A percentile compares a stretch with the other conserved stretches of the same genome.
phyloP scores from a whole-genome alignment of 805 yeast species.

The Wickerhamomyces sydowiorum region DNA sequence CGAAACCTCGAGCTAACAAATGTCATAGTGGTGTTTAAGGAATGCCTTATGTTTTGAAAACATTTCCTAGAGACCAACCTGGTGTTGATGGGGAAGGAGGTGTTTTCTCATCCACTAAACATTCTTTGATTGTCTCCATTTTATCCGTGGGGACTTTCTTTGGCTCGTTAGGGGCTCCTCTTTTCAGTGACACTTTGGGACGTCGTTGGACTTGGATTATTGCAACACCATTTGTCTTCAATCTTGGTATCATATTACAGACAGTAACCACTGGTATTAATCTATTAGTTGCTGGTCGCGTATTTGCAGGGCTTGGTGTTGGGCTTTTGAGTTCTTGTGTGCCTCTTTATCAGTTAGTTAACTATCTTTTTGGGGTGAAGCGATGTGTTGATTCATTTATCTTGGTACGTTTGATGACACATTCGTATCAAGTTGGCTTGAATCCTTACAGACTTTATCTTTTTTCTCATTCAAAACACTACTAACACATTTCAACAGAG shows the following conservation, averaged over 20 bases:
- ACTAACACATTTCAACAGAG: no score
- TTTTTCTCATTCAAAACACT: no score
- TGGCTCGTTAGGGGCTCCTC: constrained; percentile 62
- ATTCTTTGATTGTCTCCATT: constrained; percentile 65
- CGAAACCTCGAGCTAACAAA: no score
- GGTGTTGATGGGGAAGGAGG: constrained; percentile 29
- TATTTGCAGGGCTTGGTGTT: constrained; percentile 66
- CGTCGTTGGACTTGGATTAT: constrained; percentile 44
- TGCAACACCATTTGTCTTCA: constrained; percentile 40
- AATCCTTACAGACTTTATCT: no score
- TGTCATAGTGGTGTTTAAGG: constrained; percentile 60
- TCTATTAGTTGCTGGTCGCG: constrained; percentile 61
- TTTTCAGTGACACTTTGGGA: constrained; percentile 48
- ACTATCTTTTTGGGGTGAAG: no score
- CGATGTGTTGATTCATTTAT: no score
- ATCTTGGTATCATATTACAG: constrained; percentile 49
- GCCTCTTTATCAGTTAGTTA: constrained; percentile 72
- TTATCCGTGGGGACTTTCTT: constrained; percentile 65
- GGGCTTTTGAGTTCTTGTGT: constrained; percentile 70
- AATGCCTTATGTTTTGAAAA: constrained; percentile 49
- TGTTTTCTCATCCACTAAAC: constrained; percentile 38
- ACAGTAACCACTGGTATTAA: constrained; percentile 39
- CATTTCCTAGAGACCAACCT: constrained; percentile 32
- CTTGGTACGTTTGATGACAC: no score
- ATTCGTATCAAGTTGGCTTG: no score